Percentiles rank a stretch among this genome's conserved stretches.
These are phyloP conservation scores for Dioszegia crocea DNA, from an alignment of 768 basidiomycete genomes.

Conservation along the genomic window DNA sequence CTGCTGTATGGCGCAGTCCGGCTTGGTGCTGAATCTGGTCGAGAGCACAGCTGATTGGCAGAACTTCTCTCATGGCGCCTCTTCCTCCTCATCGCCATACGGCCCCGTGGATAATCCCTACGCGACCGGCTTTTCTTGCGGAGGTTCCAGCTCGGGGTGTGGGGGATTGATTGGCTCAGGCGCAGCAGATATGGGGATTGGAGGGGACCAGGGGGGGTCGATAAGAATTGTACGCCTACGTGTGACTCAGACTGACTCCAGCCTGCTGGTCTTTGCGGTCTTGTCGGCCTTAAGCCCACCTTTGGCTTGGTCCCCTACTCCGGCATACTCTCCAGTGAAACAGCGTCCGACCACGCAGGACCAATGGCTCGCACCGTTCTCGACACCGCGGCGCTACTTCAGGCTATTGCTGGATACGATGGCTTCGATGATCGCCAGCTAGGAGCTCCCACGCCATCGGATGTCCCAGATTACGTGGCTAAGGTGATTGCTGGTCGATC, in stretches of 20 bases:
- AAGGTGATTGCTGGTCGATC: slow-evolving; percentile 31
- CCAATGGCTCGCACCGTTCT: slow-evolving; percentile 49
- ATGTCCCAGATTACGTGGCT: slow-evolving; percentile 49
- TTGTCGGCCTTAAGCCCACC: slow-evolving; percentile 54
- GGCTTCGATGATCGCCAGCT: slow-evolving; percentile 54
- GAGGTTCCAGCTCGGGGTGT: slow-evolving; percentile 55
- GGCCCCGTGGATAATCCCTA: slow-evolving; percentile 55
- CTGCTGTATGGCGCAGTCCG: too few relatives aligned
- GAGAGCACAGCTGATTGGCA: neutral
- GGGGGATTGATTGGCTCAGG: slow-evolving; percentile 53
- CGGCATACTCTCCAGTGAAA: slow-evolving; percentile 53
- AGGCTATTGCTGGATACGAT: slow-evolving; percentile 55
- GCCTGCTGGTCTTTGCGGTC: slow-evolving; percentile 53
- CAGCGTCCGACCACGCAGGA: slow-evolving; percentile 53
- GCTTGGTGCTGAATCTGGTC: too few relatives aligned
- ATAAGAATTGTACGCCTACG: slow-evolving; percentile 47
- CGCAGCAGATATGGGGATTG: slow-evolving; percentile 54
- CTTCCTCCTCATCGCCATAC: slow-evolving; percentile 50
- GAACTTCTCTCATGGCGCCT: slow-evolving; percentile 51
- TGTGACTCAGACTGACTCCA: slow-evolving; percentile 9
- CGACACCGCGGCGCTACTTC: slow-evolving; percentile 53
- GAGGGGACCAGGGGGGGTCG: slow-evolving; percentile 55
- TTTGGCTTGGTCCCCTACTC: slow-evolving; percentile 56
- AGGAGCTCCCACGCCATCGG: slow-evolving; percentile 47
- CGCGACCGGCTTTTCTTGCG: slow-evolving; percentile 52